A percentile compares a stretch with the other conserved stretches of the same genome.
Evolutionary conservation across 352 stramenopile genomes (phyloP).

Genomic region (Sclerospora graminicola): DNA sequence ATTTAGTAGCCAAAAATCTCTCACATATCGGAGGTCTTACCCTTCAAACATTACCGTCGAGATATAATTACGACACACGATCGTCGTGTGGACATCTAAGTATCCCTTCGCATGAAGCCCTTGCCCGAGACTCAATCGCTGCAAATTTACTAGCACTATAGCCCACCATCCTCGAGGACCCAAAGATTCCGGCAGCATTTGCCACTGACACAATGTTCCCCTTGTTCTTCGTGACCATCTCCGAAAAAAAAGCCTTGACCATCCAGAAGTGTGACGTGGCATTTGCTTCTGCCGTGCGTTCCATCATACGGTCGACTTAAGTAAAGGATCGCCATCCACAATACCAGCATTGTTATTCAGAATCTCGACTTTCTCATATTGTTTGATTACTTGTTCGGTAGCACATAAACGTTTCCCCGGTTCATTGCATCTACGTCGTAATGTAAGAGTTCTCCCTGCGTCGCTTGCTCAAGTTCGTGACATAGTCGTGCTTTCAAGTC

Average conservation of each 20-base stretch:
- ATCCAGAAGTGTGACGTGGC: conserved; percentile 41
- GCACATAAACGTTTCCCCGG: conserved; percentile 19
- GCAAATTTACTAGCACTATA: conserved; percentile 44
- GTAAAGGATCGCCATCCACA: conserved; percentile 26
- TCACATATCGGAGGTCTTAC: conserved; percentile 28
- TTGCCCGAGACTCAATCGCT: conserved; percentile 33
- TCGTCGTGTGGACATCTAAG: conserved; percentile 32
- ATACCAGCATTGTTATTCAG: conserved; percentile 48
- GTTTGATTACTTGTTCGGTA: conserved; percentile 11
- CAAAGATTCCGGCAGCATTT: conserved; percentile 35
- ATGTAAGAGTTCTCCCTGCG: conserved; percentile 9
- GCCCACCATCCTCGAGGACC: conserved; percentile 38
- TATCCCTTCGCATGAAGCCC: conserved; percentile 33
- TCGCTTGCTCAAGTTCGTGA: conserved; percentile 19
- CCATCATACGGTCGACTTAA: conserved; percentile 34
- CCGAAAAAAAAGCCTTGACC: conserved; percentile 34
- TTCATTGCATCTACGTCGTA: conserved; percentile 31
- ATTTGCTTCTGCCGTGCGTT: conserved; percentile 39
- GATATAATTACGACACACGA: conserved; percentile 52
- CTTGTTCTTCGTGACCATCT: conserved; percentile 28
- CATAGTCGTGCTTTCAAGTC: conserved; percentile 24
- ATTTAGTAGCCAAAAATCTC: conserved; percentile 30
- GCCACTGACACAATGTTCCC: conserved; percentile 41
- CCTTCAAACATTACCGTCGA: conserved; percentile 59
- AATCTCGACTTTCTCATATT: conserved; percentile 28